phyloP scores from a whole-genome alignment of 306 rosid species.

The Psophocarpus tetragonolobus region DNA sequence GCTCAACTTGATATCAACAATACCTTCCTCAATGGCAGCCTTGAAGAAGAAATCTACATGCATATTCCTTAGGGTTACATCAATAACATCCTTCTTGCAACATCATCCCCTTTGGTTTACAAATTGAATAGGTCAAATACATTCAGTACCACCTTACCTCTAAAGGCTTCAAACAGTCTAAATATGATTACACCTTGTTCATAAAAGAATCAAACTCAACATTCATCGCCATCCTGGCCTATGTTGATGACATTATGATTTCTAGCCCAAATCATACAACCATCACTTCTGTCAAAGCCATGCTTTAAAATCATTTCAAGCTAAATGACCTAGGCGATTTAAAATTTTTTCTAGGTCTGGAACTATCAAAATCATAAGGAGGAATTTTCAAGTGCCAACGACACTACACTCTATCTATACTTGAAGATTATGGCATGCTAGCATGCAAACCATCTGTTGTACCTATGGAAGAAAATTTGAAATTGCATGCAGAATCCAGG shows the following conservation, averaged over 20 bases:
- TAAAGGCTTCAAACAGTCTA: not conserved
- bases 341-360: not conserved
- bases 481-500: not conserved
- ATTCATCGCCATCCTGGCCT: not conserved
- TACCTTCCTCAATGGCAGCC: not conserved
- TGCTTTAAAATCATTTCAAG: not conserved
- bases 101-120: not conserved
- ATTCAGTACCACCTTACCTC: not conserved
- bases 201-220: not conserved
- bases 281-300: no score
- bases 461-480: not conserved
- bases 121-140: no score
- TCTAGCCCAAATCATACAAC: not conserved
- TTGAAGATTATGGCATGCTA: not conserved
- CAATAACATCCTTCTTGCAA: not conserved
- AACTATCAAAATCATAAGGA: not conserved
- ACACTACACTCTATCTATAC: not conserved
- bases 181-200: not conserved
- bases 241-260: not conserved
- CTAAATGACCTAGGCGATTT: not conserved
- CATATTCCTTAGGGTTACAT: not conserved
- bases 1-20: not conserved
- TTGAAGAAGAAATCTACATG: not conserved
- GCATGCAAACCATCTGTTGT: not conserved
- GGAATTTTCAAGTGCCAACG: not conserved